Percentiles rank a stretch among this genome's conserved stretches.
phyloP scores from a whole-genome alignment of 2,329 filamentous ascomycete genomes.

The Alternaria sp. region DNA sequence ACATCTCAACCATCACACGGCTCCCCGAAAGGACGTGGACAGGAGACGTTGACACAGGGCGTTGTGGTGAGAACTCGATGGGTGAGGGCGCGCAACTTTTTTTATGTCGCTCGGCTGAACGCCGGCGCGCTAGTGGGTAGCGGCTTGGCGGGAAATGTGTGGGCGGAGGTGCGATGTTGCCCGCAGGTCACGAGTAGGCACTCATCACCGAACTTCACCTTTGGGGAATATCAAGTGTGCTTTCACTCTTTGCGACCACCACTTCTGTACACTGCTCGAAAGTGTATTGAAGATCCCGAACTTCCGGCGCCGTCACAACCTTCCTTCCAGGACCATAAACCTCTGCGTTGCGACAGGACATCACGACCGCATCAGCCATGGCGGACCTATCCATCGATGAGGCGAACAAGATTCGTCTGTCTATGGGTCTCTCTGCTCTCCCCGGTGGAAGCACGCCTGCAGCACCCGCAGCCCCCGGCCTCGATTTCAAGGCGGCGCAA shows the following conservation, averaged over 20 bases:
- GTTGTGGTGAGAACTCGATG: slow-evolving; percentile 54
- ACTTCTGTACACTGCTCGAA: not conserved
- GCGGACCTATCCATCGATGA: slow-evolving; percentile 71
- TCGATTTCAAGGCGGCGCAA: slow-evolving; percentile 61
- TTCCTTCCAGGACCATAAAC: not conserved
- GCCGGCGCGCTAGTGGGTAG: slow-evolving; percentile 23
- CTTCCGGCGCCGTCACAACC: not conserved
- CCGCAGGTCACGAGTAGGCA: slow-evolving; percentile 2
- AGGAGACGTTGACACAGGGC: slow-evolving; percentile 89
- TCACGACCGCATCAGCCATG: slow-evolving; percentile 24
- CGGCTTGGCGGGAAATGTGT: slow-evolving; percentile 22
- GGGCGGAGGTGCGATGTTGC: slow-evolving; percentile 7
- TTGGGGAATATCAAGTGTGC: not conserved
- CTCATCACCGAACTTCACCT: not conserved
- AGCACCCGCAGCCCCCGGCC: slow-evolving; percentile 58
- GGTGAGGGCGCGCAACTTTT: slow-evolving; percentile 29
- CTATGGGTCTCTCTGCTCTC: slow-evolving; percentile 87
- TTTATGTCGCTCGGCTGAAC: slow-evolving; percentile 33
- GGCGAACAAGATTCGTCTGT: slow-evolving; percentile 88
- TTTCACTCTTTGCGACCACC: not conserved
- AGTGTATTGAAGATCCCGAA: not conserved
- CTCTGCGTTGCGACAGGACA: not conserved
- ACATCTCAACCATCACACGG: slow-evolving; percentile 75
- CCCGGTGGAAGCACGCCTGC: slow-evolving; percentile 70
- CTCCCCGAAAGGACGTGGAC: slow-evolving; percentile 53